Evolutionary conservation across 2,329 filamentous ascomycete genomes (phyloP).

Genomic region (Juglanconis sp.): DNA sequence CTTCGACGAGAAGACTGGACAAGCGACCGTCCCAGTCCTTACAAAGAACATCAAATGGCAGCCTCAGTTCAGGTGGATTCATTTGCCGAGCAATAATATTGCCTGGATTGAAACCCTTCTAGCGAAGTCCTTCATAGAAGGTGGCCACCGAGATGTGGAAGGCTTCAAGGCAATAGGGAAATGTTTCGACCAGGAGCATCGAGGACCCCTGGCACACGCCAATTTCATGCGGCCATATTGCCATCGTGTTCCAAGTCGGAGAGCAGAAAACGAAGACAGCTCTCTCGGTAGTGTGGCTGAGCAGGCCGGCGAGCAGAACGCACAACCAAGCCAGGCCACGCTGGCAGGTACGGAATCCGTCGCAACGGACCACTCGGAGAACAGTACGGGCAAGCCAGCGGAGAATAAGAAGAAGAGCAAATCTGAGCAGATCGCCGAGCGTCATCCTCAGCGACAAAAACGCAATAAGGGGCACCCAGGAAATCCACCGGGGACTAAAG

Average conservation of each 20-base stretch:
- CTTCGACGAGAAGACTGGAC: conserved; percentile 41
- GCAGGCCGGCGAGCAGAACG: conserved; percentile 18
- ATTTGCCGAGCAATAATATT: conserved; percentile 53
- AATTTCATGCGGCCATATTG: conserved; percentile 61
- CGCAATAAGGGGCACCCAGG: conserved; percentile 33
- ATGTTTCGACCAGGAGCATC: conserved; percentile 60
- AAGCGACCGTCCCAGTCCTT: conserved; percentile 43
- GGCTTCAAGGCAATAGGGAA: conserved; percentile 61
- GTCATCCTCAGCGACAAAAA: conserved; percentile 32
- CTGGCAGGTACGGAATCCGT: conserved; percentile 6
- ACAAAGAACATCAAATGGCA: conserved; percentile 43
- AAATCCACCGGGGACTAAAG: conserved; percentile 32
- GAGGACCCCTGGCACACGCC: conserved; percentile 55
- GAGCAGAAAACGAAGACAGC: conserved; percentile 31
- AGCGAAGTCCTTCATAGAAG: conserved; percentile 63
- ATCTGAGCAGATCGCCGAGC: conserved; percentile 32
- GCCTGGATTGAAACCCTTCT: conserved; percentile 61
- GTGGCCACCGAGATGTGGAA: conserved; percentile 58
- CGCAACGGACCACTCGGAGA: conserved; percentile 19
- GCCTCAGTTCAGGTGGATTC: conserved; percentile 50
- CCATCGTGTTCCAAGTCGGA: conserved; percentile 42
- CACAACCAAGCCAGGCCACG: background rate
- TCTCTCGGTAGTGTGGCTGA: conserved; percentile 17
- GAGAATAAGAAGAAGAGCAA: conserved; percentile 35
- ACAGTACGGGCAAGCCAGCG: conserved; percentile 18